Evolutionary conservation across 1,139 yeast species (phyloP), one percentile per base, ranked within the genome.

Genomic region (Yamadazyma friedrichii): DNA sequence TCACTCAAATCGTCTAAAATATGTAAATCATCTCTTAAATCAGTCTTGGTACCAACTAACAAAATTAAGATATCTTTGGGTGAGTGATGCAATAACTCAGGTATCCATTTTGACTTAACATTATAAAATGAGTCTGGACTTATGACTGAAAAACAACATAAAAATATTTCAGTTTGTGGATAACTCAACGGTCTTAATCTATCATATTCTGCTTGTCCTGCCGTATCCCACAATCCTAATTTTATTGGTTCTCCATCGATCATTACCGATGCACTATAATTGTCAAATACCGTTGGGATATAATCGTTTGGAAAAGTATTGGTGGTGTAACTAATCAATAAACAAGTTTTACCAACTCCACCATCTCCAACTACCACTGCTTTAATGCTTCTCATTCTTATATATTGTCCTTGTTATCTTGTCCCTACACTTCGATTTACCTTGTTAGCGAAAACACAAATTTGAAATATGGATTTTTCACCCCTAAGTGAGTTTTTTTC

Each of bases 301-400:
- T 91, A 91, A 64, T 91, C 98, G 54, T 87, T 88, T 4, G 97
- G 98, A 65, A 91, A 91, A 39, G 94, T 88, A 64, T 88, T 88
- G 46, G 96, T 88, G 36, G 97, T 89, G 67, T 91, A 91, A 37
- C 94, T 83, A 53, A 88, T 88, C 49, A 88, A 76, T 50, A 88
- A 74, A 61, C 95, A 88, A 8, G 96, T 88, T 62, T 88, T 88
- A 62, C 98, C 98, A 37, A 91, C 97, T 40, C 96, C 97, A 65
- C 94, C 97, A 60, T 91, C 98, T 51, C 98, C 98, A 33, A 91
- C 94, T 41, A 91, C 96, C 32, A 91, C 97, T 54, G 96, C 88
- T 65, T 91, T 91, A 61, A 91, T 88, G 48, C 95, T 84, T 72
- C 93, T 84, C 95, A 88, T 85, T 15, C 31, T 15, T 28, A 28